Evolutionary conservation across 768 basidiomycete genomes (phyloP), one percentile per base, ranked within the genome.

Genomic region (Suillus hirtellus): DNA sequence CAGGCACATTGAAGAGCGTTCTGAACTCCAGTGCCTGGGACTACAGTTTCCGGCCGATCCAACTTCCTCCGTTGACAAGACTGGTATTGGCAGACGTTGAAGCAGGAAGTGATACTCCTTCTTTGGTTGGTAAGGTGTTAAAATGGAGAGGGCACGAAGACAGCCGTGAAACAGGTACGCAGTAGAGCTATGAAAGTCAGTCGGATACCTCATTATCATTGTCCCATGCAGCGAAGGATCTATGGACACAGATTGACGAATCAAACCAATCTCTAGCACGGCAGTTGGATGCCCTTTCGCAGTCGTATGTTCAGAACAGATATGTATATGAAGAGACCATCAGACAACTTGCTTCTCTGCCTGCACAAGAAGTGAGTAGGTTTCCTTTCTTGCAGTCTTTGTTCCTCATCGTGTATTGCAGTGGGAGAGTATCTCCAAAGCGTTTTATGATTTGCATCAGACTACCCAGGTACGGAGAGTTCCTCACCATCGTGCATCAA

Each of bases 1-100:
- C 62, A 4, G 64, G 65, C 19, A 56, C 61, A 27, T 60, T 63
- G 43, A 50, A 61, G 56, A 84, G 93, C 1, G 84, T 85, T 7
- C 86, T 90, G 21, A 79, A 78, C 40, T 93, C 93, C 63, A 68
- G 73, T 2, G 81, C 80, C 61, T 97, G 96, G 96, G 88, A 94
- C 68, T 85, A 89, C 67, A 73, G 71, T 38, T 82, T 90, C 14
- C 77, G 80, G 61, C 84, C 87, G 0, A 93, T 97, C 74, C 82
- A 85, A 60, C 87, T 99, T 40, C 97, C 97, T 3, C 93, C 92
- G 0, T 76, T 87, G 59, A 89, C 92, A 24, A 82, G 92, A 61
- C 82, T 99, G 42, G 84, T 99, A 77, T 82, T 99, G 24, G 97
- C 96, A 31, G 97, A 99, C 72, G 95, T 99, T 17, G 93, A 97